A percentile compares a stretch with the other conserved stretches of the same genome.
These are phyloP conservation scores for Emergomyces africanus DNA, from an alignment of 2,329 filamentous ascomycete genomes.

Conservation along the genomic window DNA sequence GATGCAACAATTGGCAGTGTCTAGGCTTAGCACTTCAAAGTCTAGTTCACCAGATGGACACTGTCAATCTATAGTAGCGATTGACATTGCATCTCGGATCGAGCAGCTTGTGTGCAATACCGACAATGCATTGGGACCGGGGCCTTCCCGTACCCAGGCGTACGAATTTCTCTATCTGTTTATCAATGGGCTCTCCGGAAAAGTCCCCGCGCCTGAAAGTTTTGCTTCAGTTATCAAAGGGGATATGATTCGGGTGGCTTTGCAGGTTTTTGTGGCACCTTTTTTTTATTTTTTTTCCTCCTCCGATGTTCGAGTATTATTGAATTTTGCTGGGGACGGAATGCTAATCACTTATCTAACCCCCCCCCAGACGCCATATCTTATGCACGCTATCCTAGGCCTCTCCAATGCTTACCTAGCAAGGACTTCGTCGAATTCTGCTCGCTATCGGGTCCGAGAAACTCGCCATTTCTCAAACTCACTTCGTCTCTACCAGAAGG, in stretches of 20 bases:
- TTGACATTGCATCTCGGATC: constrained; percentile 9
- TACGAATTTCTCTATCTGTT: constrained; percentile 20
- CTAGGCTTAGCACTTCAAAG: not conserved
- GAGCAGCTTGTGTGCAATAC: constrained; percentile 14
- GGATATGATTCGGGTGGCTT: constrained; percentile 18
- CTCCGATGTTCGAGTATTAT: not conserved
- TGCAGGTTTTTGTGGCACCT: constrained; percentile 18
- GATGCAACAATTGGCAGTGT: not conserved
- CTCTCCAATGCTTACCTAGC: constrained; percentile 21
- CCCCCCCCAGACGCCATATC: constrained; percentile 23
- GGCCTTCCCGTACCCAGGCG: not conserved
- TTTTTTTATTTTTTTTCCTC: too few relatives aligned
- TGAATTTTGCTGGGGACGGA: not conserved
- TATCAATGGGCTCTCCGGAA: constrained; percentile 11
- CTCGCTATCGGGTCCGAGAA: constrained; percentile 17
- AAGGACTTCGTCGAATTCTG: constrained; percentile 15
- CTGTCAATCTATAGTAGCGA: constrained; percentile 3
- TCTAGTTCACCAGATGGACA: not conserved
- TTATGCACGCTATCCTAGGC: constrained; percentile 27
- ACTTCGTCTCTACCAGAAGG: constrained; percentile 22
- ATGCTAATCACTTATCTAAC: not conserved
- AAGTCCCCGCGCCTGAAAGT: constrained; percentile 8
- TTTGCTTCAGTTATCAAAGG: constrained; percentile 12
- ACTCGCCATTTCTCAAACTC: constrained; percentile 27
- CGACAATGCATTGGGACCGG: not conserved